Conservation (phyloP, 257 asterid species). For the Marsdenia floribunda region DNA sequence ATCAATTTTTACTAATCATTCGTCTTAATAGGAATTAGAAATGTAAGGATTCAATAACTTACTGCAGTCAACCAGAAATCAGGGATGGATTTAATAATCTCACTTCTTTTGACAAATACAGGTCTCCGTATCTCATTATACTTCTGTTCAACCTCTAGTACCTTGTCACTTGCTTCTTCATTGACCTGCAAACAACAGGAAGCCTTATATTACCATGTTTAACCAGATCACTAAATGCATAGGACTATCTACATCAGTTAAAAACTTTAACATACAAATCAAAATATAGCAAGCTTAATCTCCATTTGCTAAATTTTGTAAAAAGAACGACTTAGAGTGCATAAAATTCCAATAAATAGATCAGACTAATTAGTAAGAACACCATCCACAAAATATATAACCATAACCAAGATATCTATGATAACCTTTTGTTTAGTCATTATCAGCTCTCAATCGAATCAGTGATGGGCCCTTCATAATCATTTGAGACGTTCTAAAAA, state of each 20-base stretch:
- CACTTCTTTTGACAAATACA: conserved; percentile 37
- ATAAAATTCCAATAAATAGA: neutral
- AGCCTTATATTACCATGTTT: neutral
- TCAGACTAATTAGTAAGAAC: neutral
- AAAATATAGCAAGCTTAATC: neutral
- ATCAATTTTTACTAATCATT: conserved; percentile 10
- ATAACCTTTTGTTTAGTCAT: neutral
- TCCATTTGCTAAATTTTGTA: neutral
- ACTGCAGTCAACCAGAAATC: conserved; percentile 57
- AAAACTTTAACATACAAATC: neutral
- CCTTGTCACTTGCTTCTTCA: conserved; percentile 37
- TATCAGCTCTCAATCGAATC: neutral
- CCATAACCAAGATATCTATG: neutral
- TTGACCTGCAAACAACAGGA: conserved; percentile 34
- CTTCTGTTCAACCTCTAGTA: conserved; percentile 38
- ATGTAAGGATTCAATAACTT: conserved; percentile 19
- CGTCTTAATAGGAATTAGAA: conserved; percentile 11
- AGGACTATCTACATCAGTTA: neutral
- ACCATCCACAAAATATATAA: neutral
- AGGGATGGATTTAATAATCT: conserved; percentile 40
- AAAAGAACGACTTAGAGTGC: neutral
- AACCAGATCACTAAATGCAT: neutral
- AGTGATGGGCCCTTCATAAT: neutral
- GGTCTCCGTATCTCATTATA: conserved; percentile 40
- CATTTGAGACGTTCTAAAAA: neutral